Conservation (phyloP, 768 basidiomycete genomes). For the Hygrocybe punicea region DNA sequence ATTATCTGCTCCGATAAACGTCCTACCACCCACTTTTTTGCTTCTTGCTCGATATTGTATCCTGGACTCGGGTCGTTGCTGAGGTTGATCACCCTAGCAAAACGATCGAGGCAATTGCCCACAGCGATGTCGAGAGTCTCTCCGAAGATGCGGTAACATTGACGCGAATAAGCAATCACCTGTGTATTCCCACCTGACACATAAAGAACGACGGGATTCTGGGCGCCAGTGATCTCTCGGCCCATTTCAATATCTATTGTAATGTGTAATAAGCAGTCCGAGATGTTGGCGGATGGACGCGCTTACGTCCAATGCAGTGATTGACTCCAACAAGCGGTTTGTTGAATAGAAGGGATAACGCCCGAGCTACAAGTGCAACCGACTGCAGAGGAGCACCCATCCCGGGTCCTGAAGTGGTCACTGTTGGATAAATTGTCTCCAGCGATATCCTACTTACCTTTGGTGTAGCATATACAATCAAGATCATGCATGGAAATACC, state of each 20-base stretch:
- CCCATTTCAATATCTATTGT: constrained; percentile 96
- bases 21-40: constrained; percentile 67
- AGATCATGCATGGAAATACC: constrained; percentile 69
- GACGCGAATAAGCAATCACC: constrained; percentile 97
- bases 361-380: constrained; percentile 90
- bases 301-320: constrained; percentile 95
- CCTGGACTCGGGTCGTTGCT: constrained; percentile 96
- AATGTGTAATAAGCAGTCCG: neutral
- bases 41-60: constrained; percentile 95
- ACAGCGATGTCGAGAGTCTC: constrained; percentile 99
- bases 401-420: constrained; percentile 71
- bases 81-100: constrained; percentile 89
- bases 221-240: constrained; percentile 87
- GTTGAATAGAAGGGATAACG: constrained; percentile 77
- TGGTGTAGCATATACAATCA: constrained; percentile 96
- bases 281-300: constrained; percentile 1
- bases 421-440: neutral
- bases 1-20: neutral
- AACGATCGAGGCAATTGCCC: constrained; percentile 96
- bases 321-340: constrained; percentile 98
- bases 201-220: constrained; percentile 94
- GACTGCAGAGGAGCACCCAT: constrained; percentile 98
- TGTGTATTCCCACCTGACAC: constrained; percentile 99
- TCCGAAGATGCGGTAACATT: constrained; percentile 97
- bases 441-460: constrained; percentile 56